phyloP scores from a whole-genome alignment of 2,329 filamentous ascomycete species.

The Hypomyces rosellus region DNA sequence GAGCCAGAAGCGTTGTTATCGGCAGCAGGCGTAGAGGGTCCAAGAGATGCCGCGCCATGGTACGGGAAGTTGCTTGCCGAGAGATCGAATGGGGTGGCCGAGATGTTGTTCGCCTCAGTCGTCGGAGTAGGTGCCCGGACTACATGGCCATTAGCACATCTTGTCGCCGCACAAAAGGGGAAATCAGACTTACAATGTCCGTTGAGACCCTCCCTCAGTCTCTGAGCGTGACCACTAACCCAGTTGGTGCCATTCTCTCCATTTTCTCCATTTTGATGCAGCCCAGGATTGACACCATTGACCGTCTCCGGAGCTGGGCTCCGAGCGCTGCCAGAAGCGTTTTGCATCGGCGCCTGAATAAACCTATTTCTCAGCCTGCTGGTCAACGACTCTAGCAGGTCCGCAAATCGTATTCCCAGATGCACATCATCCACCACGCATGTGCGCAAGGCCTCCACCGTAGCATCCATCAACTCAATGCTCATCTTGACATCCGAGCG shows the following conservation, averaged over 20 bases:
- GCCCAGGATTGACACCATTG: conserved; percentile 19
- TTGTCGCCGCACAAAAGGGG: background rate
- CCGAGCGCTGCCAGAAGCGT: conserved; percentile 34
- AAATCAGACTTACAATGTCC: conserved; percentile 27
- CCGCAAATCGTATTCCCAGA: conserved; percentile 75
- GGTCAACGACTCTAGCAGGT: conserved; percentile 73
- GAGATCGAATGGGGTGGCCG: conserved; percentile 57
- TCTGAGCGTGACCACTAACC: conserved; percentile 34
- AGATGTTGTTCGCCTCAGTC: conserved; percentile 46
- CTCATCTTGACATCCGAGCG: conserved; percentile 72
- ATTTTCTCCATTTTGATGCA: conserved; percentile 20
- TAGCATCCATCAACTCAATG: conserved; percentile 67
- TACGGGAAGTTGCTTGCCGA: conserved; percentile 50
- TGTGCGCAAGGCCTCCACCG: conserved; percentile 65
- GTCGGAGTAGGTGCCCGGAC: conserved; percentile 29
- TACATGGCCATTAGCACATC: conserved; percentile 23
- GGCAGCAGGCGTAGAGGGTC: conserved; percentile 44
- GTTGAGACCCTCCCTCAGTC: conserved; percentile 34
- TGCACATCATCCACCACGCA: conserved; percentile 83
- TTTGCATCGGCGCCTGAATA: conserved; percentile 53
- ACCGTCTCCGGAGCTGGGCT: conserved; percentile 33
- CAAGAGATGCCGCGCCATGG: conserved; percentile 43
- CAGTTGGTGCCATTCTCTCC: conserved; percentile 16
- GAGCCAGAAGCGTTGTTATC: conserved; percentile 23
- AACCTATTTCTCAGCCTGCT: conserved; percentile 68